Evolutionary conservation across 1,284 basidiomycete species (phyloP).

Genomic region (Xerocomus amazonicus): DNA sequence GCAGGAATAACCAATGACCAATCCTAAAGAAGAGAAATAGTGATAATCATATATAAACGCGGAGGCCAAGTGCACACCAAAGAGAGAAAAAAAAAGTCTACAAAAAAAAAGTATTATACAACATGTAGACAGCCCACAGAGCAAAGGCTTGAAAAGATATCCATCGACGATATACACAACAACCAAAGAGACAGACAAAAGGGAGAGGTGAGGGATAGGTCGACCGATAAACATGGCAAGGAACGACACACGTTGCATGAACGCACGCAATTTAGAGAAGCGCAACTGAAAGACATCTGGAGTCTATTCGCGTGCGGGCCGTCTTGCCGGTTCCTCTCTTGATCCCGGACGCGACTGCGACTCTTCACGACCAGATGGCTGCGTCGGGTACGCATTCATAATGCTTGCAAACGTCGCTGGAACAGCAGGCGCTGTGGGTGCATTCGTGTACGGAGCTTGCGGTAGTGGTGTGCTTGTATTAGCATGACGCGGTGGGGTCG

Average conservation of each 20-base stretch:
- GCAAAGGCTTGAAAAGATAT: background rate
- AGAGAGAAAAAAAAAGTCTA: background rate
- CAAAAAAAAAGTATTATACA: constrained; percentile 14
- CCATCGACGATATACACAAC: constrained; percentile 1
- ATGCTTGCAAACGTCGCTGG: constrained; percentile 57
- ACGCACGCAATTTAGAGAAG: constrained; percentile 9
- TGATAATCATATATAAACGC: constrained; percentile 1
- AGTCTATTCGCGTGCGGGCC: constrained; percentile 14
- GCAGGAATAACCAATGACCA: background rate
- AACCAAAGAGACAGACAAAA: background rate
- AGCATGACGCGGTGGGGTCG: constrained; percentile 2
- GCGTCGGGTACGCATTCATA: constrained; percentile 55
- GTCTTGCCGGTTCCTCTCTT: constrained; percentile 16
- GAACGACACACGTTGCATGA: background rate
- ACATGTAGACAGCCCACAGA: constrained; percentile 4
- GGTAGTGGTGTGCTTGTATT: constrained; percentile 1
- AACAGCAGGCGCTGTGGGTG: constrained; percentile 25
- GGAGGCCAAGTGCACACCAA: background rate
- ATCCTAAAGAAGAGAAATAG: background rate
- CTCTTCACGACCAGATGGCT: constrained; percentile 18
- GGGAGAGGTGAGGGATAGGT: background rate
- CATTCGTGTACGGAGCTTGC: constrained; percentile 18
- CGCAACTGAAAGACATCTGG: background rate
- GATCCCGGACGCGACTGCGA: constrained; percentile 26
- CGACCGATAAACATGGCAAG: background rate